Evolutionary conservation across 1,284 basidiomycete genomes (phyloP), one percentile per base, ranked within the genome.

Genomic region (Ganoderma leucocontextum): DNA sequence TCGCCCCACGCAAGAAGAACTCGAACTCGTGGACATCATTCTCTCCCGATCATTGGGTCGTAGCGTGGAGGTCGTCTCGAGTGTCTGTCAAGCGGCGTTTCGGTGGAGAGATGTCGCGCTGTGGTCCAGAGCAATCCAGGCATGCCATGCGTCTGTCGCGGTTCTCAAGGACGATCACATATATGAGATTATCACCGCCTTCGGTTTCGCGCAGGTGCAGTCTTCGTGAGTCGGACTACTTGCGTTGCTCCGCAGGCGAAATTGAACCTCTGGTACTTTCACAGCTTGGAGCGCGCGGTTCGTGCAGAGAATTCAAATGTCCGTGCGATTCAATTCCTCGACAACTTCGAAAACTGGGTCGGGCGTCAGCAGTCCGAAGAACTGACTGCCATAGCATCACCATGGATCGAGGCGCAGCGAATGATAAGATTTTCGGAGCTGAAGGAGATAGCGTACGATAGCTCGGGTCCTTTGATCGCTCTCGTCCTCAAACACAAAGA

Each of bases 21-120:
- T 17, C 22, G 66, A 67, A 29, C 62, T 72, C 5, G 42, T 66
- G 29, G 58, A 66, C 7, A 66, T 69, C 38, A 49, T 72, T 6
- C 60, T 73, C n/a, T 39, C 61, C 19, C 63, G 63, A 17, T 42
- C 33, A 19, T 15, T 13, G 3, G 35, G 66, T 2, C 42, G 47
- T 22, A 49, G 17, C 44, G 42, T 7, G 0, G 22, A 39, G 10
- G 58, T 64, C 7, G 42, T 69, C 25, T 22, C 35, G 1, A 53
- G 39, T 41, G 57, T 70, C 2, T 70, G 66, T 35, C 19, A 9
- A 8, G 64, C 57, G 0, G 71, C 68, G 2, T 9, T 39, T 1
- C 29, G 13, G n/a, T 72, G 68, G 68, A 42, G 25, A 38, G 44
- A 63, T 17, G 12, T 35, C 22, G 39, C 39, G 19, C 39, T 70